These are phyloP conservation scores for Candida tetrigidarum DNA, from an alignment of 1,139 yeast species.

Conservation along the genomic window DNA sequence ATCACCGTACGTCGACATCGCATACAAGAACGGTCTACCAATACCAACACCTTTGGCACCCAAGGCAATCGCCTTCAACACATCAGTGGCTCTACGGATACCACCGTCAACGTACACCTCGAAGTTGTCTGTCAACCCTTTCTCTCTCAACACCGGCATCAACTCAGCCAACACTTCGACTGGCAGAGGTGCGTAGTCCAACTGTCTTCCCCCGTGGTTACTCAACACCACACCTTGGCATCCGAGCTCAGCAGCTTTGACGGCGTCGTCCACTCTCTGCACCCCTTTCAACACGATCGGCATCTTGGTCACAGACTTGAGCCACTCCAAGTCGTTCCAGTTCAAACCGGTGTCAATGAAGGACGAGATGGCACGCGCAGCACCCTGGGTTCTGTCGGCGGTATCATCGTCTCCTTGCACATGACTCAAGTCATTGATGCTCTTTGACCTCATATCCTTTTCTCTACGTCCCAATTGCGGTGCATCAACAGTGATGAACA, in stretches of 20 bases:
- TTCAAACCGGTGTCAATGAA: slow-evolving; percentile 82
- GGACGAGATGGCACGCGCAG: slow-evolving; percentile 82
- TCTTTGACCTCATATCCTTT: slow-evolving; percentile 55
- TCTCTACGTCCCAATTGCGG: slow-evolving; percentile 96
- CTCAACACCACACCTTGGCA: slow-evolving; percentile 68
- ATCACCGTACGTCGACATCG: slow-evolving; percentile 74
- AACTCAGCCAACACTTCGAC: slow-evolving; percentile 69
- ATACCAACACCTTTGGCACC: slow-evolving; percentile 78
- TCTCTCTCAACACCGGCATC: slow-evolving; percentile 55
- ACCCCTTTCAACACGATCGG: slow-evolving; percentile 75
- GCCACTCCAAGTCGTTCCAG: slow-evolving; percentile 69
- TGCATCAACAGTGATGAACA: slow-evolving; percentile 91
- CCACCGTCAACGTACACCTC: slow-evolving; percentile 69
- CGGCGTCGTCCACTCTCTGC: slow-evolving; percentile 70
- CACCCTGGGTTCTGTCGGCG: slow-evolving; percentile 77
- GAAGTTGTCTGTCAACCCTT: slow-evolving; percentile 47
- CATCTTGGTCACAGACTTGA: slow-evolving; percentile 59
- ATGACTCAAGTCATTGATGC: slow-evolving; percentile 44
- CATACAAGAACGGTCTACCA: slow-evolving; percentile 74
- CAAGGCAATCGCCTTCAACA: slow-evolving; percentile 65
- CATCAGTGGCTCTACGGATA: slow-evolving; percentile 70
- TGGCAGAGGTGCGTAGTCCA: slow-evolving; percentile 70
- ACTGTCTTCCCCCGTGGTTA: slow-evolving; percentile 78
- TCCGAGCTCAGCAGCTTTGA: slow-evolving; percentile 63
- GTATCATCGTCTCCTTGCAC: slow-evolving; percentile 67